Conservation (phyloP, 73 alveolate species). For the Stentor coeruleus region DNA sequence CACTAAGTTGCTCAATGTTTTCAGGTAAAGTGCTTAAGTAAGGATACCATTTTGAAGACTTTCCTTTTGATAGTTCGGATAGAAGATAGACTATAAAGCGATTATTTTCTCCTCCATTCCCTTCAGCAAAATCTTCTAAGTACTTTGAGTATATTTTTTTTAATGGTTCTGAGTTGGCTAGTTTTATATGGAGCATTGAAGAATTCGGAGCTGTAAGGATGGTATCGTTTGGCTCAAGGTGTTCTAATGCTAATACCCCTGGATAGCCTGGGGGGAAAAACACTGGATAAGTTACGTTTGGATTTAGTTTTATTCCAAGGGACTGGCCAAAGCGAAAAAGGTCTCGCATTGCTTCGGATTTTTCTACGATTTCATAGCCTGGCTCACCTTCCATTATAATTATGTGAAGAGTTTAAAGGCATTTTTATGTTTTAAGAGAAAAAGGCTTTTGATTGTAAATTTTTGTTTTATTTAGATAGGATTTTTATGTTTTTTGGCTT, state of each 20-base stretch:
- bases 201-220: background rate
- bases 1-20: slow-evolving; percentile 32
- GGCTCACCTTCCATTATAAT: too few species aligned
- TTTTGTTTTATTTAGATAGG: too few species aligned
- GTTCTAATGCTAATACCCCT: background rate
- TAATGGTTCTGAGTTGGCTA: background rate
- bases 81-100: slow-evolving; percentile 27
- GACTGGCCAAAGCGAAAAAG: background rate
- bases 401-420: too few species aligned
- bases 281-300: background rate
- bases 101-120: background rate
- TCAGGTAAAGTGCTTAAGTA: slow-evolving; percentile 45
- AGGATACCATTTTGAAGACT: slow-evolving; percentile 41
- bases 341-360: background rate
- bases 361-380: background rate
- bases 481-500: too few species aligned
- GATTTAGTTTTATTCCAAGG: background rate
- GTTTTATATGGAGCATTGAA: background rate
- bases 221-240: background rate
- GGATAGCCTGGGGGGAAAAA: background rate
- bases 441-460: too few species aligned
- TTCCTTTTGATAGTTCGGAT: slow-evolving; percentile 39
- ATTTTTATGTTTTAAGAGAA: too few species aligned
- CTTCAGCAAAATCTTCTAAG: background rate
- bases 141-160: background rate